Base-by-base conservation (phyloP, 148 eudicot species). In the Chenopodium formosanum region DNA sequence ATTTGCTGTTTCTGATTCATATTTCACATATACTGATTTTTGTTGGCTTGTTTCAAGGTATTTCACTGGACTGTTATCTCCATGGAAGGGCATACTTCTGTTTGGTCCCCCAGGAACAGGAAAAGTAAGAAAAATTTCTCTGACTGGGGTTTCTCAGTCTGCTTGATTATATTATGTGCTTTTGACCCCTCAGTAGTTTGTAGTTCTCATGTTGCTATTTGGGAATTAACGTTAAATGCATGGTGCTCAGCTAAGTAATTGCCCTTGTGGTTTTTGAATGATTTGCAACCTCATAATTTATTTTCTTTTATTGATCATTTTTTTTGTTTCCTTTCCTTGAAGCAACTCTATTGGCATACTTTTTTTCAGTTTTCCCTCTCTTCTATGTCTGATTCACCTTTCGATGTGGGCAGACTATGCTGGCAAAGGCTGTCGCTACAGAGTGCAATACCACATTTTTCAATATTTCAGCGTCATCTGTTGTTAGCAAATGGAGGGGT, bases 401-500 rank as follows among this genome's bases (percentile, higher is more conserved):
- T 29, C 12, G 69, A 79, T 71, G 77, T 84, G 81, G 81, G 86
- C 92, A 95, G 99, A 96, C 99, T 34, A 96, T 96, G 99, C 94
- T 96, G 86, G 99, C 99, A 23, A 96, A 96, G 89, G 99, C 97
- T 84, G 99, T 96, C 88, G 99, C 99, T 78, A 96, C 99, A 37
- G 98, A 96, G 88, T 96, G 99, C 91, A 92, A 96, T 3, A 96
- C 99, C 75, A 96, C 99, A 73, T 96, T 96, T 86, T 96, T 96
- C 86, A 96, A 96, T 84, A 96, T 96, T 80, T 96, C 99, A 44
- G 99, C 99, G 80, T 94, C 99, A 81, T 96, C 99, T 85, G 86
- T 96, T 81, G 99, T 96, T 84, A 96, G 99, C 90, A 96, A 96
- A 89, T 96, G 99, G 99, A 93, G 99, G 72, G 99, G 99, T 96